phyloP scores from a whole-genome alignment of 2,329 filamentous ascomycete genomes.

The Penicillium sp. region DNA sequence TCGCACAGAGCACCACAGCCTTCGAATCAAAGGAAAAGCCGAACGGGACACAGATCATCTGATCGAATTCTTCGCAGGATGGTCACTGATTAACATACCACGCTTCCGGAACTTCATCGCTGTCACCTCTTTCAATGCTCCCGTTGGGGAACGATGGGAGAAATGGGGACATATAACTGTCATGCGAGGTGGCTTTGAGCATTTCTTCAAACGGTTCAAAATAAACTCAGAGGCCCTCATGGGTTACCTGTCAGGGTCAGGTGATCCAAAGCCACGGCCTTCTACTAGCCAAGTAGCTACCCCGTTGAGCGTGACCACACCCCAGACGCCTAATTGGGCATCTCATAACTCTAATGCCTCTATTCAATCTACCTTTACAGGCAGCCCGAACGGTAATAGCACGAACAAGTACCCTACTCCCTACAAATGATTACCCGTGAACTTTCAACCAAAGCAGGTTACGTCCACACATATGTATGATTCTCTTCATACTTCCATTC shows the following conservation, averaged over 20 bases:
- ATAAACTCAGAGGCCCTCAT: background rate
- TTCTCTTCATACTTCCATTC: background rate
- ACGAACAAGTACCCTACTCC: background rate
- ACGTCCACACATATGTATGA: background rate
- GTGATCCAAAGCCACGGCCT: background rate
- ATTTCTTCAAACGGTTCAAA: slow-evolving; percentile 6
- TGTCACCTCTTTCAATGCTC: slow-evolving; percentile 19
- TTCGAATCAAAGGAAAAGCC: slow-evolving; percentile 23
- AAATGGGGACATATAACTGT: slow-evolving; percentile 15
- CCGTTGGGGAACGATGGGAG: slow-evolving; percentile 7
- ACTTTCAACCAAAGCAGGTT: background rate
- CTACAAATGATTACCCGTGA: background rate
- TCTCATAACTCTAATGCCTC: background rate
- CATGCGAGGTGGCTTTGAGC: background rate
- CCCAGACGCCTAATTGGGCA: background rate
- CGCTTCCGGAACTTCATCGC: slow-evolving; percentile 32
- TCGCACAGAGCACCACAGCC: slow-evolving; percentile 24
- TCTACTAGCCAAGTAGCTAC: background rate
- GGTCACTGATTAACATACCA: slow-evolving; percentile 32
- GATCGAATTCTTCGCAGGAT: slow-evolving; percentile 41
- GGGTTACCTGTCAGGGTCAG: background rate
- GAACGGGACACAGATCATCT: slow-evolving; percentile 38
- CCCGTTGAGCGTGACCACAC: background rate
- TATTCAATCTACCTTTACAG: background rate
- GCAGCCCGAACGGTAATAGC: background rate